Percentiles rank a stretch among this genome's conserved stretches.
Conservation (phyloP, 2,329 filamentous ascomycete genomes). For the Neofusicoccum laricinum region DNA sequence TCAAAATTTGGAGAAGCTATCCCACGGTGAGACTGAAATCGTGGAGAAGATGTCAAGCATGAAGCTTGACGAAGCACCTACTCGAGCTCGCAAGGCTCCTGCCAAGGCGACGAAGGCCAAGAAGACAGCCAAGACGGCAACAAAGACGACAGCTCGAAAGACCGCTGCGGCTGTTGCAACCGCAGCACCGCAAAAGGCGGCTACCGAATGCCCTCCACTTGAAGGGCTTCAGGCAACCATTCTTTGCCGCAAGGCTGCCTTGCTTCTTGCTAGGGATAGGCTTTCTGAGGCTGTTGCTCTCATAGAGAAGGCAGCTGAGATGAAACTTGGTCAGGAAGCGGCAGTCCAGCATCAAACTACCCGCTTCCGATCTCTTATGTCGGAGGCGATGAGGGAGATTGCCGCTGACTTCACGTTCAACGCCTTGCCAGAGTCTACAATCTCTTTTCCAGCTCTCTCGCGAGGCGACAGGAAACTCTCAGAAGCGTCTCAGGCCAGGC, state of each 20-base stretch:
- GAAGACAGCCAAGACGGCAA: conserved; percentile 19
- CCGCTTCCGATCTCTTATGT: conserved; percentile 65
- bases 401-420: conserved; percentile 80
- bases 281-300: conserved; percentile 28
- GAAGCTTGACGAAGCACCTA: conserved; percentile 29
- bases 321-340: conserved; percentile 37
- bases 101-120: conserved; percentile 11
- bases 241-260: conserved; percentile 50
- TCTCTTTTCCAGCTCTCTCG: conserved; percentile 73
- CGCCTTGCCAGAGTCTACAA: conserved; percentile 85
- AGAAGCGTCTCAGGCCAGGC: conserved; percentile 19
- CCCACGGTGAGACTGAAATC: conserved; percentile 32
- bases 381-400: conserved; percentile 69
- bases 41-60: conserved; percentile 44
- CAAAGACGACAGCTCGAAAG: conserved; percentile 1
- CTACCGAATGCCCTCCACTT: conserved; percentile 39
- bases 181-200: conserved; percentile 11
- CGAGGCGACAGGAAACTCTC: conserved; percentile 27
- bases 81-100: not conserved
- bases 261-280: conserved; percentile 32
- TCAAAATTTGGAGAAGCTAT: conserved; percentile 26
- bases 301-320: conserved; percentile 25
- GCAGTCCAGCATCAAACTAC: conserved; percentile 54
- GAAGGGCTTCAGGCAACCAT: conserved; percentile 47
- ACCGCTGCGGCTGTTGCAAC: conserved; percentile 18